Base-by-base conservation (phyloP, 768 basidiomycete genomes). In the Lenzites betulinus region DNA sequence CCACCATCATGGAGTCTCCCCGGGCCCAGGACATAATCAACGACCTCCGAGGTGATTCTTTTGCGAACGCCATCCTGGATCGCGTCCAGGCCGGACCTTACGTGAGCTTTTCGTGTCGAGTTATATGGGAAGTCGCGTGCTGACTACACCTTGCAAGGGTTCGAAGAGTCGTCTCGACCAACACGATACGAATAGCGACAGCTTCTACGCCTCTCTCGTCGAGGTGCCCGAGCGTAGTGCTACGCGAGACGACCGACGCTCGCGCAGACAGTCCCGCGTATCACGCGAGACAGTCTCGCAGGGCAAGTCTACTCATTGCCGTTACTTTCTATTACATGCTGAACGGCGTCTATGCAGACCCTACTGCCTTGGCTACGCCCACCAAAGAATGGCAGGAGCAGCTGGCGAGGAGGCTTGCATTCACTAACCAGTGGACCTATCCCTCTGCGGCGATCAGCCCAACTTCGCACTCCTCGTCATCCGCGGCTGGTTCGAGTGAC, bases 61-160 rank as follows among this genome's bases (percentile, higher is more conserved):
- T 93, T 41, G 92, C 93, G 1, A 77, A 85, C 33, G 89, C 92
- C 61, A 90, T 95, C 54, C 74, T 92, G 30, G 81, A 78, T 56
- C 79, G 90, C 68, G 92, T 94, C 41, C 89, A 93, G 66, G 78
- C 82, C 39, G 90, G 90, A 12, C 90, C 91, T 63, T 93, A 92
- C 72, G 92, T 90, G 54, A 54, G 86, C 71, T 28, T 7, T 42
- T 9, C 18, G 18, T 58, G 33, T 62, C 36, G 20, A 20, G 9
- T 36, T 20, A 22, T 44, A 33, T 46, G 41, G 11, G 28, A 12
- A 22, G 11, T 23, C 22, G 13, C 15, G 7, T 15, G 11, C 13
- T 28, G 47, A 30, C 28, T 49, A 61, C 60, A 33, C 59, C 59
- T 54, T 58, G 43, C 15, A 63, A 91, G 89, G 89, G 89, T 50